Percentiles rank a stretch among this genome's conserved stretches.
These are phyloP conservation scores for Argentina anserina DNA, from an alignment of 306 rosid genomes.

Conservation along the genomic window DNA sequence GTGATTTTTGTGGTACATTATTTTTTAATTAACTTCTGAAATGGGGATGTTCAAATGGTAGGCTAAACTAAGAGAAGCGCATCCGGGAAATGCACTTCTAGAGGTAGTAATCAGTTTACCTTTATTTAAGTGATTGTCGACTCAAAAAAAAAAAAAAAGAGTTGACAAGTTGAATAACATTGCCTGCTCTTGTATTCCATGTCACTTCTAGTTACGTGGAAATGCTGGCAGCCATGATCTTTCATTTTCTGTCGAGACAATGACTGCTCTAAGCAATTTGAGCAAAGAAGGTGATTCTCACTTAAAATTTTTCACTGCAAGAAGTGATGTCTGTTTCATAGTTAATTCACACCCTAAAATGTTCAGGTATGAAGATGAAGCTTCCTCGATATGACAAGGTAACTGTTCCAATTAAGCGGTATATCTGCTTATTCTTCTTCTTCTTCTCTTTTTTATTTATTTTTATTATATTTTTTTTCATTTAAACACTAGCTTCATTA, in stretches of 20 bases:
- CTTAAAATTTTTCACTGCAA: conserved; percentile 10
- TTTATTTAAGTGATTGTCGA: background rate
- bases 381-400: conserved; percentile 90
- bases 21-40: conserved; percentile 27
- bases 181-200: conserved; percentile 2
- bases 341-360: conserved; percentile 29
- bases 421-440: background rate
- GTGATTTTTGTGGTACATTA: conserved; percentile 10
- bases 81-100: conserved; percentile 79
- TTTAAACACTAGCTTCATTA: background rate
- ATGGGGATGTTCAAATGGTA: conserved; percentile 34
- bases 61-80: conserved; percentile 69
- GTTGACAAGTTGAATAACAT: background rate
- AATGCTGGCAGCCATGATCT: conserved; percentile 98
- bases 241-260: conserved; percentile 64
- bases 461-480: no score
- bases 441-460: background rate
- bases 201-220: conserved; percentile 59
- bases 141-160: conserved; percentile 13
- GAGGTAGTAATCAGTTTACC: conserved; percentile 54
- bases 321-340: conserved; percentile 6
- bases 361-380: conserved; percentile 81
- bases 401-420: conserved; percentile 23
- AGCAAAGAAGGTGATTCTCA: conserved; percentile 65
- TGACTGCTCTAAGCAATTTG: conserved; percentile 52